These are phyloP conservation scores for Begonia masoniana DNA, from an alignment of 306 rosid genomes.

Conservation along the genomic window DNA sequence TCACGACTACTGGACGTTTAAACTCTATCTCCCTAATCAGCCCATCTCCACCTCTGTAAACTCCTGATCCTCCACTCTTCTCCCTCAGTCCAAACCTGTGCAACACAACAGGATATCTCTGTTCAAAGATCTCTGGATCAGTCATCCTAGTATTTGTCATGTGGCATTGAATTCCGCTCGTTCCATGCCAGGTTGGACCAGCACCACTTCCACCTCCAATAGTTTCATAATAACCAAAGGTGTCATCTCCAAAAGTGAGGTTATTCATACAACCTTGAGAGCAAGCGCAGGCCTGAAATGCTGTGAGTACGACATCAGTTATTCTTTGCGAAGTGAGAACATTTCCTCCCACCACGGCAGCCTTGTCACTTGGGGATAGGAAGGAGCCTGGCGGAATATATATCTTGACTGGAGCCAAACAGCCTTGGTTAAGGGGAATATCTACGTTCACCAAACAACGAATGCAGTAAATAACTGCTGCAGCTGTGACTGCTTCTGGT, in stretches of 20 bases:
- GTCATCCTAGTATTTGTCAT: conserved; percentile 98
- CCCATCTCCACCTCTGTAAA: conserved; percentile 79
- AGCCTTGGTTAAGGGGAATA: conserved; percentile 95
- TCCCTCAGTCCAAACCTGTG: conserved; percentile 63
- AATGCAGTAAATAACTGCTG: conserved; percentile 84
- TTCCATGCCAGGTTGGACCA: conserved; percentile 87
- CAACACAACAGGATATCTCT: conserved; percentile 78
- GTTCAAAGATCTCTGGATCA: conserved; percentile 85
- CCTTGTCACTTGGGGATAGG: conserved; percentile 83
- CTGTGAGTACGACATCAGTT: conserved; percentile 80
- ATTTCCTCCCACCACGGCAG: conserved; percentile 90
- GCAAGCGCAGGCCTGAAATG: conserved; percentile 93
- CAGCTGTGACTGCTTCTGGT: conserved; percentile 90
- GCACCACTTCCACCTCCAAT: conserved; percentile 97
- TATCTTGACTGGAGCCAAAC: conserved; percentile 93
- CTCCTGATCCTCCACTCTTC: conserved; percentile 73
- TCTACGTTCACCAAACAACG: conserved; percentile 85
- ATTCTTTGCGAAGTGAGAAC: conserved; percentile 92
- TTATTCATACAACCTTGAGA: conserved; percentile 99
- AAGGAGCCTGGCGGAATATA: conserved; percentile 77
- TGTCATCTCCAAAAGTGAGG: conserved; percentile 86
- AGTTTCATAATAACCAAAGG: conserved; percentile 92
- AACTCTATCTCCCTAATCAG: conserved; percentile 83
- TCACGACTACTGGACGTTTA: conserved; percentile 46
- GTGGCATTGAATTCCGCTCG: conserved; percentile 88